Evolutionary conservation across 2,329 filamentous ascomycete genomes (phyloP).

Genomic region (Ophiostoma perfectum): DNA sequence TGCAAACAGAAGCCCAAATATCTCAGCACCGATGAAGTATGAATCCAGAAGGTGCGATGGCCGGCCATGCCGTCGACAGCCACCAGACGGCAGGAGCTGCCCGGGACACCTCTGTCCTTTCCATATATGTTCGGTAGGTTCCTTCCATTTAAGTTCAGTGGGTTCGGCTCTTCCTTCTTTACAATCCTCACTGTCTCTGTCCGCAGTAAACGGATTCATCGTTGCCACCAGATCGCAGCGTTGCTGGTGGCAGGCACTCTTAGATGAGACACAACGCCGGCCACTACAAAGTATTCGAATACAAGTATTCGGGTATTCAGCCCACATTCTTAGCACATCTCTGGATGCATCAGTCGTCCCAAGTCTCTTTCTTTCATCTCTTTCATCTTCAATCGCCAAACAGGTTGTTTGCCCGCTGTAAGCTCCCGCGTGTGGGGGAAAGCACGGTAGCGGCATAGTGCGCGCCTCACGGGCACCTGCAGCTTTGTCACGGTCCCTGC

Average conservation of each 20-base stretch:
- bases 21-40: background rate
- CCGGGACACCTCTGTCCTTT: background rate
- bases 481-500: background rate
- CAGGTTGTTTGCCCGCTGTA: background rate
- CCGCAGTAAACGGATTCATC: background rate
- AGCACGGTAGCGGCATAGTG: background rate
- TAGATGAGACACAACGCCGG: background rate
- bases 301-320: too few relatives aligned
- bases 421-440: background rate
- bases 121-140: background rate
- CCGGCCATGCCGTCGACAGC: background rate
- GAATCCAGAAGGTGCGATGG: slow-evolving; percentile 6
- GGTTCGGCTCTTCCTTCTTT: background rate
- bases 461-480: background rate
- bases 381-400: background rate
- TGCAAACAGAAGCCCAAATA: too few relatives aligned
- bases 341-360: background rate
- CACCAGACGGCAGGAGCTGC: background rate
- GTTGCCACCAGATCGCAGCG: background rate
- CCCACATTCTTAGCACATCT: background rate
- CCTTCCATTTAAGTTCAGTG: background rate
- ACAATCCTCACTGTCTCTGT: background rate
- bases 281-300: background rate
- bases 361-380: background rate
- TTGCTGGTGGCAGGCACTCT: background rate